phyloP scores from a whole-genome alignment of 371 early-diverging fungal genomes.

The Blakeslea trispora region DNA sequence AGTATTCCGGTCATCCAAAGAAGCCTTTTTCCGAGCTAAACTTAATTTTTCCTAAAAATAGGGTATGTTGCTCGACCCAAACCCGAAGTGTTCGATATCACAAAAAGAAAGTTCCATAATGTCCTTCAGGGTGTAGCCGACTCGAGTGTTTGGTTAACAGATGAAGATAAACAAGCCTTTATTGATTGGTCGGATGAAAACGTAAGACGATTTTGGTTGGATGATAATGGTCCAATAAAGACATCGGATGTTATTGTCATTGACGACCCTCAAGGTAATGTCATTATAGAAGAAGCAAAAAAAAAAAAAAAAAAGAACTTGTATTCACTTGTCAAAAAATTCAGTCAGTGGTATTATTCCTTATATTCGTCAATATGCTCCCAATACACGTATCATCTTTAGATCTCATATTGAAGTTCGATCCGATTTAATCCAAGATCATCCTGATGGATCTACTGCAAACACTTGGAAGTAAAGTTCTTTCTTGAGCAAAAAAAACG shows the following conservation, averaged over 20 bases:
- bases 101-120: conserved; percentile 89
- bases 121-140: conserved; percentile 86
- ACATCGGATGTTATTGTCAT: conserved; percentile 79
- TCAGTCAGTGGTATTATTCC: conserved; percentile 76
- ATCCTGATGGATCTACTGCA: conserved; percentile 60
- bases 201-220: conserved; percentile 75
- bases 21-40: too few species aligned
- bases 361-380: conserved; percentile 69
- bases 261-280: conserved; percentile 89
- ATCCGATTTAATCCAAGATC: conserved; percentile 63
- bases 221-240: conserved; percentile 65
- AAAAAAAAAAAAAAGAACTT: conserved; percentile 1
- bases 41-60: conserved; percentile 15
- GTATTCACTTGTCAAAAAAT: too few species aligned
- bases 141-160: conserved; percentile 56
- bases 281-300: too few species aligned
- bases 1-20: too few species aligned
- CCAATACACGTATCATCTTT: conserved; percentile 74
- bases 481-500: too few species aligned
- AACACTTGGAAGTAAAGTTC: conserved; percentile 67
- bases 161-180: conserved; percentile 71
- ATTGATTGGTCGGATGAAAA: conserved; percentile 79
- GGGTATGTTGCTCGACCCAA: conserved; percentile 79
- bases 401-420: conserved; percentile 88
- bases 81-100: conserved; percentile 81